phyloP scores from a whole-genome alignment of 1,139 yeast genomes.

The Oligophagozyma castellii region DNA sequence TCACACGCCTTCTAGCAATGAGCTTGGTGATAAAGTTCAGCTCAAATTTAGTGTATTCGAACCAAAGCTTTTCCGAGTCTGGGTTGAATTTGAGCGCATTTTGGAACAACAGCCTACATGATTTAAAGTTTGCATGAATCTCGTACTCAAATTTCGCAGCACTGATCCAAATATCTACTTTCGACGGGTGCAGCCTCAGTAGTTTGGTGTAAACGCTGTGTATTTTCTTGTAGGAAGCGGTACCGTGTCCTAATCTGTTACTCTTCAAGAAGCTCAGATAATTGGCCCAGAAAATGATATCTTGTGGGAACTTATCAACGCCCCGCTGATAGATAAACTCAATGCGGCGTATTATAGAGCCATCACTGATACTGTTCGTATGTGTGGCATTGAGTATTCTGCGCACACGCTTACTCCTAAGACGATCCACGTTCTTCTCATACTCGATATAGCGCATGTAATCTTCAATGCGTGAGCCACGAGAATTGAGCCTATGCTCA shows the following conservation, averaged over 20 bases:
- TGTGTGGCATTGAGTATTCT: slow-evolving; percentile 41
- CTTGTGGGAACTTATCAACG: slow-evolving; percentile 65
- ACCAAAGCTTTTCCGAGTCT: slow-evolving; percentile 63
- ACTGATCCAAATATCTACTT: slow-evolving; percentile 81
- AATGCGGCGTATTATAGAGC: slow-evolving; percentile 78
- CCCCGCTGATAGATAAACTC: slow-evolving; percentile 78
- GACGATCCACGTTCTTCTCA: slow-evolving; percentile 66
- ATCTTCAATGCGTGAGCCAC: slow-evolving; percentile 72
- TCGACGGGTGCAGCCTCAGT: slow-evolving; percentile 80
- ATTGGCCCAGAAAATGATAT: slow-evolving; percentile 62
- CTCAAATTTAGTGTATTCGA: slow-evolving; percentile 78
- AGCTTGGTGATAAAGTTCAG: slow-evolving; percentile 73
- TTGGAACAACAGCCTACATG: slow-evolving; percentile 79
- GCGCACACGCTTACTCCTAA: slow-evolving; percentile 57
- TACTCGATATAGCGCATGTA: slow-evolving; percentile 69
- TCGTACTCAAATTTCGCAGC: slow-evolving; percentile 94
- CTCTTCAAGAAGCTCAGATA: slow-evolving; percentile 61
- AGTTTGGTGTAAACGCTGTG: slow-evolving; percentile 69
- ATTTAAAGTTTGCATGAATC: slow-evolving; percentile 73
- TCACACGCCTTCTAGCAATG: slow-evolving; percentile 66
- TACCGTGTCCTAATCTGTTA: slow-evolving; percentile 24
- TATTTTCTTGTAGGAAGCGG: slow-evolving; percentile 67
- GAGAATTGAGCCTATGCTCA: slow-evolving; percentile 77
- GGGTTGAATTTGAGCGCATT: slow-evolving; percentile 74
- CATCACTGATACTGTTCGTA: slow-evolving; percentile 57